These are phyloP conservation scores for Asterochloris erici DNA, from an alignment of 139 green algal genomes.

Conservation along the genomic window DNA sequence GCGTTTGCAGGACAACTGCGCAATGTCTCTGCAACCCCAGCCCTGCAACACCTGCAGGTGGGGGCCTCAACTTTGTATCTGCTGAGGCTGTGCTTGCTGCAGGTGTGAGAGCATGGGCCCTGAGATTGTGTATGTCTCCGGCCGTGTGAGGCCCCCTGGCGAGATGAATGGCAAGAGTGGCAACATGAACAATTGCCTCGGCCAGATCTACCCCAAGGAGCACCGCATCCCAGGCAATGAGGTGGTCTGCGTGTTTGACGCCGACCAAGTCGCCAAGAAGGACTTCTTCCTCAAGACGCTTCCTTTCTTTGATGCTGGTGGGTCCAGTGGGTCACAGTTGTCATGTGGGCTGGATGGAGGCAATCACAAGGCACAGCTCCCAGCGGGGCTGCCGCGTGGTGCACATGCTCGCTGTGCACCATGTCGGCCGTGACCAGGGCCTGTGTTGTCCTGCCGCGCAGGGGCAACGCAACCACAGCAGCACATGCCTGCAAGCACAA, in stretches of 20 bases:
- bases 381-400: too few species aligned
- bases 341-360: background rate
- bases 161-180: conserved; percentile 82
- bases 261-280: conserved; percentile 59
- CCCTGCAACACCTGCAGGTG: too few species aligned
- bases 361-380: too few species aligned
- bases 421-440: too few species aligned
- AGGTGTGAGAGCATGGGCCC: conserved; percentile 23
- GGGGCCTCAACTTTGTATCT: too few species aligned
- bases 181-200: conserved; percentile 72
- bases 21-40: too few species aligned
- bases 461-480: too few species aligned
- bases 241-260: conserved; percentile 68
- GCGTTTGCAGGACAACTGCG: too few species aligned
- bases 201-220: conserved; percentile 27
- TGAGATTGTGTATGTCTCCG: conserved; percentile 63
- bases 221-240: conserved; percentile 38
- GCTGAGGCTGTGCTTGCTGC: background rate
- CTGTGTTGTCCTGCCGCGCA: too few species aligned
- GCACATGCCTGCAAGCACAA: conserved; percentile 26
- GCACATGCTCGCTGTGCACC: too few species aligned
- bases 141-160: conserved; percentile 46
- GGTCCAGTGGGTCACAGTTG: conserved; percentile 40
- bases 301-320: conserved; percentile 46
- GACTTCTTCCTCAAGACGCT: conserved; percentile 72